Conservation (phyloP, 805 yeast genomes). For the Jamesozyma rosinii region DNA sequence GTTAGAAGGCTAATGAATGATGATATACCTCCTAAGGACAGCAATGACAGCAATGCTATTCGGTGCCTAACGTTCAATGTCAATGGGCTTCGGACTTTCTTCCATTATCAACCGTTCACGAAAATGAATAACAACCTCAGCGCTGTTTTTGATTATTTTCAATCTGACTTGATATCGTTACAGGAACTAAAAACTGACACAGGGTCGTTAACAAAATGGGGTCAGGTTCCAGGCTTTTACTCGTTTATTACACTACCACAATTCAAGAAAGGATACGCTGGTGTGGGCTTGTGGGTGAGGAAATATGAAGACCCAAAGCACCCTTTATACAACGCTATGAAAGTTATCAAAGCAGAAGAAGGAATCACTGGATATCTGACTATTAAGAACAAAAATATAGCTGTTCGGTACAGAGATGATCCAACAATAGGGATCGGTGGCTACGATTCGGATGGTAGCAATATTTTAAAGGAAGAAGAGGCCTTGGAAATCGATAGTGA, state of each 20-base stretch:
- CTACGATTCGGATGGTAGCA: slow-evolving; percentile 35
- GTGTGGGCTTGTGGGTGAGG: slow-evolving; percentile 77
- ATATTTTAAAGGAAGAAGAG: slow-evolving; percentile 26
- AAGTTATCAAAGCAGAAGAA: slow-evolving; percentile 72
- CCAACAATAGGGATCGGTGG: slow-evolving; percentile 52
- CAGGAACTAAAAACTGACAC: slow-evolving; percentile 72
- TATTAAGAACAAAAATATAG: slow-evolving; percentile 9
- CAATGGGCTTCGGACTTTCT: slow-evolving; percentile 72
- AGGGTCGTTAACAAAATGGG: slow-evolving; percentile 39
- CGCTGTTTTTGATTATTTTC: slow-evolving; percentile 41
- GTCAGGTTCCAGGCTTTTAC: slow-evolving; percentile 45
- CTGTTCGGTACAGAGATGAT: slow-evolving; percentile 18
- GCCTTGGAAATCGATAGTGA: slow-evolving; percentile 56
- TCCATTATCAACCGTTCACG: slow-evolving; percentile 81
- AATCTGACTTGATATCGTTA: slow-evolving; percentile 71
- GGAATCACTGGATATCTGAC: slow-evolving; percentile 67
- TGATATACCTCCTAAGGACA: background rate
- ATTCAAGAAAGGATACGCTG: slow-evolving; percentile 74
- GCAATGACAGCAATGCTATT: background rate
- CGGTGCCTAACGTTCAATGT: slow-evolving; percentile 62
- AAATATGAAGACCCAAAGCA: slow-evolving; percentile 38
- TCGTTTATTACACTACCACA: slow-evolving; percentile 64
- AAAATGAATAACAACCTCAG: slow-evolving; percentile 29
- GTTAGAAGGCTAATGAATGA: background rate
- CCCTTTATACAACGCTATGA: slow-evolving; percentile 33